Base-by-base conservation (phyloP, 2,329 filamentous ascomycete genomes). In the Cadophora malorum region DNA sequence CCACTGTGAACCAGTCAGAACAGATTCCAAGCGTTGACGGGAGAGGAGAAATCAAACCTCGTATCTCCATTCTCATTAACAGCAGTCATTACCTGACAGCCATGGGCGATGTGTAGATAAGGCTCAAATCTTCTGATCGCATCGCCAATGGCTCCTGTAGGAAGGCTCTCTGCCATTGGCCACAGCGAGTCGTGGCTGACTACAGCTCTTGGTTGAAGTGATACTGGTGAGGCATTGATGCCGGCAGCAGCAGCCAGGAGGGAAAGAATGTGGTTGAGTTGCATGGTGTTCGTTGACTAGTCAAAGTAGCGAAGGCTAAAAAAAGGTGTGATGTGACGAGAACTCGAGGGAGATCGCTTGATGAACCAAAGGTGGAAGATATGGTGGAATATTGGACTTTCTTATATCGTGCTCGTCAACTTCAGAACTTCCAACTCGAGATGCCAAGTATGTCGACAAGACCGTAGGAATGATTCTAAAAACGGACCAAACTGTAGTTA, bases 61-160 rank as follows among this genome's bases (percentile, higher is more conserved):
- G 63, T 65, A 25, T 74, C 65, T n/a, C 70, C 68, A 23, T 60
- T 56, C 10, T 55, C 70, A 41, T 71, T 70, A 16, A 74, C 71
- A 8, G 72, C 73, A 1, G 74, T 64, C 64, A 74, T 75, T 0
- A 71, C 68, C 60, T 75, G 70, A 62, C 73, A 76, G 47, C 74
- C 74, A 61, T 72, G 66, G 1, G 70, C 70, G n/a, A 75, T 75
- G 63, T 75, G 72, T 4, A 76, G 64, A 21, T 61, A 68, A 33
- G 74, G 75, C 41, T 69, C 63, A 47, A 64, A 64, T 9, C 33
- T 47, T 31, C 25, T 23, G 52, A 64, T 56, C n/a, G 63, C 25
- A 58, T 56, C 38, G 14, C 63, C 50, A 21, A 64, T 9, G 9
- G 50, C 19, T n/a, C 52, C 50, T 4, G 3, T 21, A n/a, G 63